Percentiles rank a stretch among this genome's conserved stretches.
phyloP scores from a whole-genome alignment of 2,329 filamentous ascomycete genomes.

The Elsinoe necatrix region DNA sequence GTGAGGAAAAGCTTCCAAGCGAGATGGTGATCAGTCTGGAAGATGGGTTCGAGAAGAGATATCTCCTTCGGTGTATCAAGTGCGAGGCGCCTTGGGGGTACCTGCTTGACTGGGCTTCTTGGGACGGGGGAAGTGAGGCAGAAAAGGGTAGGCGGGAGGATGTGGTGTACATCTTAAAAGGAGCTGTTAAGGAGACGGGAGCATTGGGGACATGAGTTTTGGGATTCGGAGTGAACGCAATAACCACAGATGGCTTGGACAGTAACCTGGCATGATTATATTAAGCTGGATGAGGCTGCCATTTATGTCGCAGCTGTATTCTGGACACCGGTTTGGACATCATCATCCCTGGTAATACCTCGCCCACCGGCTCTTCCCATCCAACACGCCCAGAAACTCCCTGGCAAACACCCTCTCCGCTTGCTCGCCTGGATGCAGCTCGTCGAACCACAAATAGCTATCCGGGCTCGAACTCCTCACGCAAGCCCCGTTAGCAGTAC shows the following conservation, averaged over 20 bases:
- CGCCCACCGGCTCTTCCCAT: constrained; percentile 41
- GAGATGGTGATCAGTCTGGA: constrained; percentile 25
- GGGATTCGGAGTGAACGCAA: not conserved
- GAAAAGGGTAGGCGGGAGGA: constrained; percentile 33
- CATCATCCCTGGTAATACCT: constrained; percentile 31
- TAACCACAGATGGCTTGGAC: not conserved
- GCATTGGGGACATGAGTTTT: constrained; percentile 33
- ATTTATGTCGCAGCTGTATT: too few species aligned
- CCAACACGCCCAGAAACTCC: constrained; percentile 48
- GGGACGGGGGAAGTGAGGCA: constrained; percentile 21
- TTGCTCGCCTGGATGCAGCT: constrained; percentile 61
- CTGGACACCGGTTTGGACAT: not conserved
- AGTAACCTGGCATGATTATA: not conserved
- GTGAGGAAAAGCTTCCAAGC: not conserved
- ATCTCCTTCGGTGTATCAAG: constrained; percentile 50
- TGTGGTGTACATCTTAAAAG: constrained; percentile 54
- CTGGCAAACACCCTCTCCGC: constrained; percentile 50
- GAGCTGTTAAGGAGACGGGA: constrained; percentile 49
- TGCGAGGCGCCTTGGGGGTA: constrained; percentile 57
- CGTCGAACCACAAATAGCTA: constrained; percentile 65
- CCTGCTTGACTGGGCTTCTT: constrained; percentile 49
- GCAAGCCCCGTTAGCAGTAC: constrained; percentile 37
- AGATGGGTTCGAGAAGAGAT: constrained; percentile 61
- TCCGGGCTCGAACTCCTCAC: constrained; percentile 40
- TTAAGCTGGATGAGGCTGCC: not conserved